phyloP scores from a whole-genome alignment of 2,329 filamentous ascomycete species.

The Scortechinia acanthostroma region DNA sequence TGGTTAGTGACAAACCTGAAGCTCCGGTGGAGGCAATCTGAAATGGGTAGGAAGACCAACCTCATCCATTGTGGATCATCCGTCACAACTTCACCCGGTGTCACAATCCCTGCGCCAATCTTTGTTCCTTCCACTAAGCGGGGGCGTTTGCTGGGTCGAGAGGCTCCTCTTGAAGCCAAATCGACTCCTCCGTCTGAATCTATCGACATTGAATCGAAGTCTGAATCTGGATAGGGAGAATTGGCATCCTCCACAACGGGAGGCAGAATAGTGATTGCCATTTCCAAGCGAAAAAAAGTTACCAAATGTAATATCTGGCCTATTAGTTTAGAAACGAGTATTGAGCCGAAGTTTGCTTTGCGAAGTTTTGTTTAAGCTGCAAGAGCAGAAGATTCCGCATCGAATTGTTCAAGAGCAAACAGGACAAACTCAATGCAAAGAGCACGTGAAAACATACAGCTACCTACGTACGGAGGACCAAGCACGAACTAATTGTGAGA shows the following conservation, averaged over 20 bases:
- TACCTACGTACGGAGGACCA: no score
- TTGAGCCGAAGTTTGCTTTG: background rate
- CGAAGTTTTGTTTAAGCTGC: background rate
- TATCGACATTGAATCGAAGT: background rate
- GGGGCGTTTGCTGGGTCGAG: background rate
- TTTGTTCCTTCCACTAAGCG: background rate
- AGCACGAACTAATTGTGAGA: no score
- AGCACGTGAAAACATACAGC: no score
- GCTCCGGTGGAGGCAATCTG: background rate
- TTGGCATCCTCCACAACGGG: background rate
- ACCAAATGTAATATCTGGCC: background rate
- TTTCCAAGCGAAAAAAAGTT: background rate
- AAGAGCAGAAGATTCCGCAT: background rate
- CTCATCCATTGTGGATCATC: slow-evolving; percentile 1
- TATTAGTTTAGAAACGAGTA: background rate
- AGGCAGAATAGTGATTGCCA: background rate
- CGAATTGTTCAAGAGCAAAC: background rate
- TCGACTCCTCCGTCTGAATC: background rate
- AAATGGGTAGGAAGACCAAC: background rate
- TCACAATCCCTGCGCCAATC: background rate
- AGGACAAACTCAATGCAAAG: no score
- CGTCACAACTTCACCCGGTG: slow-evolving; percentile 2
- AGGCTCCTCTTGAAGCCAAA: background rate
- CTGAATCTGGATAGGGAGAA: background rate
- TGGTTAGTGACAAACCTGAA: background rate